Percentiles rank a stretch among this genome's conserved stretches.
Evolutionary conservation across 345 rosid species (phyloP).

Genomic region (Brassica rapa): DNA sequence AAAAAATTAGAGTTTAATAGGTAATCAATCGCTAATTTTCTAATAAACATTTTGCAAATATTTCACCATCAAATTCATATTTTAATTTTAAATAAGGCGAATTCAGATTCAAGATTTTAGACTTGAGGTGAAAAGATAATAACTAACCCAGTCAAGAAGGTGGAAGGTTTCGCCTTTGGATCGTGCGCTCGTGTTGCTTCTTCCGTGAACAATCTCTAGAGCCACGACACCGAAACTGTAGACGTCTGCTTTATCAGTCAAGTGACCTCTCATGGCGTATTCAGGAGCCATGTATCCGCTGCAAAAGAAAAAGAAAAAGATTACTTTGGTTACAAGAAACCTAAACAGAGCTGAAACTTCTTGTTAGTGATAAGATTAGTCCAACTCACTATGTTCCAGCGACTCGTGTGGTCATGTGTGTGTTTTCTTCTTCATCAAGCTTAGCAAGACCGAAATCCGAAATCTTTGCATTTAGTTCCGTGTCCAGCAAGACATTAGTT

Average conservation of each 20-base stretch:
- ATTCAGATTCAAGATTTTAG: too few relatives aligned
- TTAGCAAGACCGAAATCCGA: slow-evolving; percentile 58
- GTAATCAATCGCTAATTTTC: too few relatives aligned
- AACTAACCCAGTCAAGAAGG: slow-evolving; percentile 53
- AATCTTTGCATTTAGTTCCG: slow-evolving; percentile 45
- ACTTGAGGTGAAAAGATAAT: too few relatives aligned
- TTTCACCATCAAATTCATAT: too few relatives aligned
- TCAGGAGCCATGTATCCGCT: slow-evolving; percentile 58
- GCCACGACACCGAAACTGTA: slow-evolving; percentile 54
- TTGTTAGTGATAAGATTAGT: neutral
- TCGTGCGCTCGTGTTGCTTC: slow-evolving; percentile 43
- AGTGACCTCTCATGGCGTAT: slow-evolving; percentile 52
- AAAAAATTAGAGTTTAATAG: too few relatives aligned
- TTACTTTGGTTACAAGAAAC: neutral
- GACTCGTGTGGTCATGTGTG: slow-evolving; percentile 50
- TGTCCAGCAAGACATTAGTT: slow-evolving; percentile 47
- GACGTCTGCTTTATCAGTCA: slow-evolving; percentile 51
- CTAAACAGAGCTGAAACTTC: neutral
- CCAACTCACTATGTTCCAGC: slow-evolving; percentile 50
- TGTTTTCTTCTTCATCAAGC: slow-evolving; percentile 52
- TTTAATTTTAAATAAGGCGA: too few relatives aligned
- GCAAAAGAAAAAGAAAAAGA: neutral
- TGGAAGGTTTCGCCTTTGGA: slow-evolving; percentile 40
- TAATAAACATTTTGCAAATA: too few relatives aligned
- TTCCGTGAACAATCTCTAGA: slow-evolving; percentile 48